Evolutionary conservation across 345 rosid species (phyloP), one percentile per base, ranked within the genome.

Genomic region (Geranium rotundifolium): DNA sequence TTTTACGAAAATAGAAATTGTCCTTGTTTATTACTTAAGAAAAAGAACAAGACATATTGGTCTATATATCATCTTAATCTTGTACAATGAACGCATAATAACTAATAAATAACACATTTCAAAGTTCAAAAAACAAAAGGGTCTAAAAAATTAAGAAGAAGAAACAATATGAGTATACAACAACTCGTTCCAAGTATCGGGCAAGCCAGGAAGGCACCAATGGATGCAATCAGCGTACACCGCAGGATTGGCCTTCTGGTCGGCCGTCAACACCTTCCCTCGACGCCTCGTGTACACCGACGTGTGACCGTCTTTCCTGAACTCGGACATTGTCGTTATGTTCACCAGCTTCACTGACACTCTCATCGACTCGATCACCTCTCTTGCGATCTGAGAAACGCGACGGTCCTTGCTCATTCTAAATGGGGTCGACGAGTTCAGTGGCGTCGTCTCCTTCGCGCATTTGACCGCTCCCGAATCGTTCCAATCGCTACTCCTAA

Each of bases 181-280:
- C 27, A 23, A 23, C 27, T 23, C 27, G 27, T 23, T 23, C 27
- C 27, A 23, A 23, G 84, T 82, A 61, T 92, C 98, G 9, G 97
- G 98, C 63, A 92, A 71, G 17, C 98, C 97, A 0, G 96, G 98
- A 54, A 92, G 90, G 65, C 98, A 92, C 98, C 98, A 91, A 23
- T 92, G 98, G 59, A 78, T 72, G 62, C 98, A 92, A 66, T 91
- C 98, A 0, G 90, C 93, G 12, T 72, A 85, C 0, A 65, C 84
- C 17, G 69, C 76, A 0, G 91, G 91, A 57, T 85, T 80, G 17
- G 72, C 72, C 58, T 63, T 77, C 72, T 83, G 80, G 73, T 77
- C 85, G 12, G 63, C 70, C 15, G 84, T 76, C 0, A 78, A 65
- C 60, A 83, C 39, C 50, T 78, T 83, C 60, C 91, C 91, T 17